Evolutionary conservation across 768 basidiomycete species (phyloP).

Genomic region (Tephrocybe sp.): DNA sequence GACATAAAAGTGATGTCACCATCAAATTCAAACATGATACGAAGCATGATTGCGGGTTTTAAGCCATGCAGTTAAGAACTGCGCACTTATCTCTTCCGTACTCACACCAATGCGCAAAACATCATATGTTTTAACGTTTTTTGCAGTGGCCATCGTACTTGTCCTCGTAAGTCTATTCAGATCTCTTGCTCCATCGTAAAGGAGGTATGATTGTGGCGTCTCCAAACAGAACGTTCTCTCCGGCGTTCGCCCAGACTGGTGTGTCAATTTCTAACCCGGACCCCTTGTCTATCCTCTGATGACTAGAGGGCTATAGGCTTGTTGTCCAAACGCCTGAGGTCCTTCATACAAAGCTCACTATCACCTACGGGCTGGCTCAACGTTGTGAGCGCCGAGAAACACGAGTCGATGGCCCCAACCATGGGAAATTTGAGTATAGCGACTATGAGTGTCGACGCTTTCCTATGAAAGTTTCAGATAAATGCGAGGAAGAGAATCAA

Average conservation of each 20-base stretch:
- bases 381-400: constrained; percentile 55
- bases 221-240: constrained; percentile 54
- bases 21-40: not conserved
- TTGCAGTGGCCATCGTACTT: constrained; percentile 49
- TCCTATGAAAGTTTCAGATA: constrained; percentile 50
- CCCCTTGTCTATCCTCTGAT: constrained; percentile 3
- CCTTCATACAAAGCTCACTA: constrained; percentile 43
- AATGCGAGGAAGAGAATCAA: constrained; percentile 50
- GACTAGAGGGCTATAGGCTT: constrained; percentile 33
- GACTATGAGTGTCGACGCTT: constrained; percentile 65
- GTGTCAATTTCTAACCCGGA: constrained; percentile 8
- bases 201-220: not conserved
- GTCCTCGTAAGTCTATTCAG: constrained; percentile 42
- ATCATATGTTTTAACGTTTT: constrained; percentile 64
- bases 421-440: constrained; percentile 46
- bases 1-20: not conserved
- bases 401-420: constrained; percentile 44
- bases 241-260: constrained; percentile 63
- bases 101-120: constrained; percentile 55
- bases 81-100: not conserved
- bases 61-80: not conserved
- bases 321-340: constrained; percentile 41
- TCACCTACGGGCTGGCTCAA: constrained; percentile 56
- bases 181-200: not conserved
- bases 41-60: not conserved